Evolutionary conservation across 495 filamentous ascomycete genomes (phyloP).

Genomic region (Aspergillus kassunensis): DNA sequence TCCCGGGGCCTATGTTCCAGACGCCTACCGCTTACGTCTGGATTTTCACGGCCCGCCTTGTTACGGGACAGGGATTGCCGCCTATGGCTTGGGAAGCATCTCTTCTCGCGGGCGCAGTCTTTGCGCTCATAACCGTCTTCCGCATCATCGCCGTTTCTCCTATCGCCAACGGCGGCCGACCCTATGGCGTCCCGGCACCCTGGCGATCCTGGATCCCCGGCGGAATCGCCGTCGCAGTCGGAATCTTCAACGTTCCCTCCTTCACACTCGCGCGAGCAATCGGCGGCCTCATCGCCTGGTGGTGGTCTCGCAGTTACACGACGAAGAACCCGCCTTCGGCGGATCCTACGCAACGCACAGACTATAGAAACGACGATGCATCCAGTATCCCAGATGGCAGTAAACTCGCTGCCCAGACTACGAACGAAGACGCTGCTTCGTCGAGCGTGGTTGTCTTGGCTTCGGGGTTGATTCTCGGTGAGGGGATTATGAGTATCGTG

Average conservation of each 20-base stretch:
- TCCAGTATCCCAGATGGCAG: not conserved
- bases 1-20: slow-evolving; percentile 86
- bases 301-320: slow-evolving; percentile 42
- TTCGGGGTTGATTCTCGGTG: slow-evolving; percentile 84
- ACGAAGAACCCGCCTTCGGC: too few species aligned
- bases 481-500: slow-evolving; percentile 89
- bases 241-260: slow-evolving; percentile 96
- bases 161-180: slow-evolving; percentile 22
- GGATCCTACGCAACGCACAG: too few species aligned
- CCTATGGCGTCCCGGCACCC: slow-evolving; percentile 23
- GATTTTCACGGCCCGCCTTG: slow-evolving; percentile 91
- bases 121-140: slow-evolving; percentile 62
- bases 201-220: slow-evolving; percentile 65
- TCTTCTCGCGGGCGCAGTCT: slow-evolving; percentile 62
- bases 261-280: slow-evolving; percentile 89
- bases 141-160: slow-evolving; percentile 54
- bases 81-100: slow-evolving; percentile 76
- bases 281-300: slow-evolving; percentile 82
- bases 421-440: slow-evolving; percentile 38
- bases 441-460: slow-evolving; percentile 61
- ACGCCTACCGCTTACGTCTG: slow-evolving; percentile 93
- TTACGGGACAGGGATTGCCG: slow-evolving; percentile 90
- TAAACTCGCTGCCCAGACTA: slow-evolving; percentile 22
- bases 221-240: slow-evolving; percentile 92
- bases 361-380: too few species aligned